These are phyloP conservation scores for Kalmusia sp. DNA, from an alignment of 2,329 filamentous ascomycete genomes.

Conservation along the genomic window DNA sequence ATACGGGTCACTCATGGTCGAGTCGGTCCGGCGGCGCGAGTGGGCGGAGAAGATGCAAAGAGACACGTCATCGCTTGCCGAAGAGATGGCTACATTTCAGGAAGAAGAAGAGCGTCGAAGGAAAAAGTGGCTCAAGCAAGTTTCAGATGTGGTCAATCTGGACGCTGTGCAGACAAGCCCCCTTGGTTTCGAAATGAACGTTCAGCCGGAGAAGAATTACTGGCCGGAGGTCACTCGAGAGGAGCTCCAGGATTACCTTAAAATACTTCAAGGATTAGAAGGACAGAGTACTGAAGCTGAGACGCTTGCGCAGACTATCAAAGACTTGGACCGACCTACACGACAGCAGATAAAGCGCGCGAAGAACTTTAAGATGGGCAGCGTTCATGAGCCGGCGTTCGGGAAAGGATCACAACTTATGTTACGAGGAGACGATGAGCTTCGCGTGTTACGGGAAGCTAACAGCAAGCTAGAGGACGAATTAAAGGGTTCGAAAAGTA, in stretches of 20 bases:
- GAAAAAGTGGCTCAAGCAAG: slow-evolving; percentile 87
- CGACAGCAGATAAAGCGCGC: slow-evolving; percentile 85
- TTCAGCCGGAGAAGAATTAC: slow-evolving; percentile 77
- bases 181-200: slow-evolving; percentile 81
- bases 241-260: slow-evolving; percentile 78
- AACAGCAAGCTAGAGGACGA: slow-evolving; percentile 66
- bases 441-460: slow-evolving; percentile 58
- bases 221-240: slow-evolving; percentile 82
- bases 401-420: slow-evolving; percentile 81
- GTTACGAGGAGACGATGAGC: slow-evolving; percentile 85
- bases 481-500: slow-evolving; percentile 89
- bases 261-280: slow-evolving; percentile 68
- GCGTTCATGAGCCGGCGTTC: slow-evolving; percentile 86
- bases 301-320: slow-evolving; percentile 77
- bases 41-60: slow-evolving; percentile 89
- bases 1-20: slow-evolving; percentile 87
- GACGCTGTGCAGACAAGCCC: slow-evolving; percentile 73
- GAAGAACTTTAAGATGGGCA: slow-evolving; percentile 96
- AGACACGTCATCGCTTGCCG: slow-evolving; percentile 85
- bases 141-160: slow-evolving; percentile 75
- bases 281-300: slow-evolving; percentile 71
- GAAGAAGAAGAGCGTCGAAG: slow-evolving; percentile 91
- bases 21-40: slow-evolving; percentile 84
- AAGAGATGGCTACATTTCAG: slow-evolving; percentile 90
- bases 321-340: slow-evolving; percentile 81